Conservation (phyloP, 2,329 filamentous ascomycete species). For the Pseudocercospora musae region DNA sequence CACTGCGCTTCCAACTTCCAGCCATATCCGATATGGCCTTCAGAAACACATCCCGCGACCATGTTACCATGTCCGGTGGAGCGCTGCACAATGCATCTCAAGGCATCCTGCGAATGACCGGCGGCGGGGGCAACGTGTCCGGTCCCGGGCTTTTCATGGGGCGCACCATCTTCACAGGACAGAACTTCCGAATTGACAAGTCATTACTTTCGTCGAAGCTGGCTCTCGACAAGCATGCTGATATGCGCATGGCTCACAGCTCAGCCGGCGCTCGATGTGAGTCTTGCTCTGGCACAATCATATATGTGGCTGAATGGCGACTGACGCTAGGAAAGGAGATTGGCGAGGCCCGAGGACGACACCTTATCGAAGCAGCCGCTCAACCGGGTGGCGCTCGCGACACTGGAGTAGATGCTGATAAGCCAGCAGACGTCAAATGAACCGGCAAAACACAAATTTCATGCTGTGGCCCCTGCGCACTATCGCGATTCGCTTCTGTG, state of each 20-base stretch:
- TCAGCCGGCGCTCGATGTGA: slow-evolving; percentile 13
- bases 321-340: background rate
- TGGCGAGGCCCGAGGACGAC: background rate
- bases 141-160: slow-evolving; percentile 15
- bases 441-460: background rate
- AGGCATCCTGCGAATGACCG: slow-evolving; percentile 11
- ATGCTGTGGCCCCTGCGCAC: background rate
- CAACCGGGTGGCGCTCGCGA: background rate
- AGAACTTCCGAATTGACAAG: slow-evolving; percentile 4
- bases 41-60: slow-evolving; percentile 6
- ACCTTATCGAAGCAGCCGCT: background rate
- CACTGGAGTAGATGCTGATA: background rate
- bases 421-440: background rate
- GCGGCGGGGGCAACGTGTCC: slow-evolving; percentile 10
- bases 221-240: slow-evolving; percentile 19
- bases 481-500: background rate
- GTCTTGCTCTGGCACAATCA: background rate
- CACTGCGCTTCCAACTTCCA: background rate
- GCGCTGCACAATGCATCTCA: slow-evolving; percentile 8
- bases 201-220: slow-evolving; percentile 8
- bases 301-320: background rate
- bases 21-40: too few relatives aligned
- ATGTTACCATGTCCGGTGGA: background rate
- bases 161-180: slow-evolving; percentile 10
- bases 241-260: slow-evolving; percentile 12